Base-by-base conservation (phyloP, 352 stramenopile genomes). In the Phytophthora citrophthora region DNA sequence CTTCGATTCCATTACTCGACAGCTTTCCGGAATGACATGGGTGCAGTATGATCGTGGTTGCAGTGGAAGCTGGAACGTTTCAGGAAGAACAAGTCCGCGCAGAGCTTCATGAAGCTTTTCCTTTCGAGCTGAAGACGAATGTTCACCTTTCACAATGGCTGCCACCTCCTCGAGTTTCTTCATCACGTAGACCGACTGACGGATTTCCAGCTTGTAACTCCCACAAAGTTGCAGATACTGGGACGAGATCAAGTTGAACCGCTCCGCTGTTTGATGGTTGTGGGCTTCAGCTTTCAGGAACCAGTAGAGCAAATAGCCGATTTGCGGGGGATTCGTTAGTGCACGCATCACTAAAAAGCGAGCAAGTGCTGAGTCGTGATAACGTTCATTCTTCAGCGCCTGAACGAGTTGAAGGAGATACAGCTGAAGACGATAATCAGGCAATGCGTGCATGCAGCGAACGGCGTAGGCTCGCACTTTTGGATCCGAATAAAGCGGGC, bases 401-500 rank as follows among this genome's bases (percentile, higher is more conserved):
- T 97, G 89, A 0, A 96, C 86, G 5, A 97, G 81, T 52, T 97
- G 89, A 3, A 92, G 80, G 5, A 97, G 60, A 55, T 94, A 97
- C 16, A 96, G 61, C n/a, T 83, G 74, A 10, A 98, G 73, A 1
- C 95, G 86, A 38, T 97, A 79, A 53, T 98, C 93, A 0, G 83
- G 76, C 1, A 98, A 57, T 2, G 76, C 76, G 43, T 97, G 83
- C 56, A 98, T 89, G 58, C 86, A 97, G 2, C 90, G 86, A 40
- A 98, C 93, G 15, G 93, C 93, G 52, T 97, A 96, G 1, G 93
- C 91, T n/a, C 93, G 86, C 8, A 98, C 89, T 72, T 97, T 97
- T 1, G 93, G 93, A 55, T 98, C 93, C 12, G 91, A 79, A 55
- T 92, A 97, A 12, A 89, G 65, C 10, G 79, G 77, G 54, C 87